phyloP scores from a whole-genome alignment of 371 early-diverging fungal species.

The Sporodiniella umbellata region DNA sequence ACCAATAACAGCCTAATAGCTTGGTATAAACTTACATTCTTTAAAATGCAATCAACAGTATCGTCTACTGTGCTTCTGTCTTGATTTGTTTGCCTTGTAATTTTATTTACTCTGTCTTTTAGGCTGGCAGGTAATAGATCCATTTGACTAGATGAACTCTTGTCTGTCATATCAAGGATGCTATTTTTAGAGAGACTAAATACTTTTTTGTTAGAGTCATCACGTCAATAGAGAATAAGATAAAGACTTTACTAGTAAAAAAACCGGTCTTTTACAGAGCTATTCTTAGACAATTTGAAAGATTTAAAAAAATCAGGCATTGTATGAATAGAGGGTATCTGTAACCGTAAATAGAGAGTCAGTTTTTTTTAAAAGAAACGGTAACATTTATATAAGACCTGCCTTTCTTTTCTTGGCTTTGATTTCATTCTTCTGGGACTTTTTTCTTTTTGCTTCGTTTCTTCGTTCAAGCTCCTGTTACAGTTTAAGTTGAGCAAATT shows the following conservation, averaged over 20 bases:
- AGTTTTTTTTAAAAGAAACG: neutral
- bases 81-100: slow-evolving; percentile 3
- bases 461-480: slow-evolving; percentile 4
- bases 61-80: slow-evolving; percentile 3
- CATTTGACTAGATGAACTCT: slow-evolving; percentile 4
- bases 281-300: slow-evolving; percentile 4
- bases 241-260: slow-evolving; percentile 2
- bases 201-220: neutral
- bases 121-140: slow-evolving; percentile 2
- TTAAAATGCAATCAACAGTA: slow-evolving; percentile 1
- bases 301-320: slow-evolving; percentile 2
- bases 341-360: neutral
- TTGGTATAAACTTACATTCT: slow-evolving; percentile 6
- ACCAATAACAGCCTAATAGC: slow-evolving; percentile 1
- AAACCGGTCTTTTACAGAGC: slow-evolving; percentile 2
- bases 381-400: neutral
- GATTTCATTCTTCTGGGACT: neutral
- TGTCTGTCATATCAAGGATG: slow-evolving; percentile 6
- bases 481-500: slow-evolving; percentile 3
- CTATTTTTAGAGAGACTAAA: slow-evolving; percentile 6
- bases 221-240: slow-evolving; percentile 4
- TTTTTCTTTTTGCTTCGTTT: slow-evolving; percentile 2
- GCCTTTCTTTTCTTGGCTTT: slow-evolving; percentile 3
- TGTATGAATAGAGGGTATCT: slow-evolving; percentile 2
- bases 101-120: slow-evolving; percentile 3